Base-by-base conservation (phyloP, 208 protist genomes). In the Leishmania martiniquensis region DNA sequence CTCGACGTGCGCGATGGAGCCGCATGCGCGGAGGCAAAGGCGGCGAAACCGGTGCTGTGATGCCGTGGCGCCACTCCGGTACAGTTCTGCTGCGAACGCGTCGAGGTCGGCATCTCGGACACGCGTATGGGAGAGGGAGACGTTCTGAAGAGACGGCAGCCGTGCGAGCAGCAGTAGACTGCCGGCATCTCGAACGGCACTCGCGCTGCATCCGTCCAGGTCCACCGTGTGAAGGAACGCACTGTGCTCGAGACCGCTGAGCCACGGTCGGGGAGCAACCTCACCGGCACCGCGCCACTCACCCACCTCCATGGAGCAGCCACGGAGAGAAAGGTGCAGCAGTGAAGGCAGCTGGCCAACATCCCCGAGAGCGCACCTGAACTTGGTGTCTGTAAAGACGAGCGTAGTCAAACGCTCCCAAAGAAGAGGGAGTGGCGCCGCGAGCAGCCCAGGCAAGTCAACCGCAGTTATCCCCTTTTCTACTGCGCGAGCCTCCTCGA, bases 101-200 rank as follows among this genome's bases (percentile, higher is more conserved):
- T 25, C 34, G 52, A 79, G 42, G 32, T 67, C 75, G 9, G 37
- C 66, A 17, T 79, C 75, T 12, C 75, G 75, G 22, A 72, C 45
- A 22, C 42, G 4, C 7, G 60, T 60, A 29, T 59, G 54, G 51
- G 57, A 37, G 47, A 73, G 44, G n/a, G 75, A 79, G 12, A 79
- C 6, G 42, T 67, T 70, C 42, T 73, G 75, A n/a, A 79, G 42
- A 4, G 67, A 65, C 2, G 66, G 75, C n/a, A 79, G 54, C 29
- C 62, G 75, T 20, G 44, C 75, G 4, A 79, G 66, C 45, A 44
- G 17, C 20, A 15, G 75, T 34, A 79, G 34, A 37, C 49, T 79
- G 1, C 39, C 54, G 34, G 37, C 66, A 5, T 73, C 54, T 12
- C 29, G 39, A 22, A 72, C 5, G 20, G 52, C 32, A 32, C 62